phyloP scores from a whole-genome alignment of 768 basidiomycete species.

The Russula virescens region DNA sequence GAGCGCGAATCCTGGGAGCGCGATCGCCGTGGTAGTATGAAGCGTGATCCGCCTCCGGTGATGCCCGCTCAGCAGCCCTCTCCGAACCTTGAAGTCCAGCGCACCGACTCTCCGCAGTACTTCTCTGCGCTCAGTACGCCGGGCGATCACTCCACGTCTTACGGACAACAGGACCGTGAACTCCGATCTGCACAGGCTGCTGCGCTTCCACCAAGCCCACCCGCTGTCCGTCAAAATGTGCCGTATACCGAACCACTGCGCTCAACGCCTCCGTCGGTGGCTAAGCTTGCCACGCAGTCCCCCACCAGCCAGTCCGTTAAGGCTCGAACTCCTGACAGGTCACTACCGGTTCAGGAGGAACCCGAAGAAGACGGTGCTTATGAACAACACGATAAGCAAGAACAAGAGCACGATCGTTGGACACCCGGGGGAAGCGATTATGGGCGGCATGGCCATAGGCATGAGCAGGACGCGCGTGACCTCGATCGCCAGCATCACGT shows the following conservation, averaged over 20 bases:
- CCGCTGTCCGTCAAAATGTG: slow-evolving; percentile 11
- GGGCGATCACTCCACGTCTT: slow-evolving; percentile 11
- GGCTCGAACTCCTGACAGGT: slow-evolving; percentile 24
- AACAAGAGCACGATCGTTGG: slow-evolving; percentile 20
- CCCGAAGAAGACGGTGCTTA: slow-evolving; percentile 18
- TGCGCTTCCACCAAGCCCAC: slow-evolving; percentile 18
- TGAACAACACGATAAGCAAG: slow-evolving; percentile 9
- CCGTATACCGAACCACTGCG: slow-evolving; percentile 18
- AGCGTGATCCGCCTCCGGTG: slow-evolving; percentile 11
- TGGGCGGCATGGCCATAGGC: slow-evolving; percentile 14
- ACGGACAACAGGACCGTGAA: slow-evolving; percentile 21
- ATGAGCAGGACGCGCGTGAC: slow-evolving; percentile 20
- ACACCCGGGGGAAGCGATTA: slow-evolving; percentile 14
- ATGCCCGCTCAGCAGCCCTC: slow-evolving; percentile 13
- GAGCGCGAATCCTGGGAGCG: slow-evolving; percentile 17
- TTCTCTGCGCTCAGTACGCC: slow-evolving; percentile 20
- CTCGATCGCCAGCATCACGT: slow-evolving; percentile 11
- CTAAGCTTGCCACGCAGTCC: slow-evolving; percentile 15
- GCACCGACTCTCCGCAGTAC: slow-evolving; percentile 19
- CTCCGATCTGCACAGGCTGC: slow-evolving; percentile 15
- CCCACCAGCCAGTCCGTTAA: slow-evolving; percentile 18
- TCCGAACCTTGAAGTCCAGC: slow-evolving; percentile 15
- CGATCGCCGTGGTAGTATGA: slow-evolving; percentile 22
- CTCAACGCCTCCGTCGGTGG: slow-evolving; percentile 16
- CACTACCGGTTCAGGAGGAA: slow-evolving; percentile 25